These are phyloP conservation scores for Boletus vinaceobasis DNA, from an alignment of 768 basidiomycete species.

Conservation along the genomic window DNA sequence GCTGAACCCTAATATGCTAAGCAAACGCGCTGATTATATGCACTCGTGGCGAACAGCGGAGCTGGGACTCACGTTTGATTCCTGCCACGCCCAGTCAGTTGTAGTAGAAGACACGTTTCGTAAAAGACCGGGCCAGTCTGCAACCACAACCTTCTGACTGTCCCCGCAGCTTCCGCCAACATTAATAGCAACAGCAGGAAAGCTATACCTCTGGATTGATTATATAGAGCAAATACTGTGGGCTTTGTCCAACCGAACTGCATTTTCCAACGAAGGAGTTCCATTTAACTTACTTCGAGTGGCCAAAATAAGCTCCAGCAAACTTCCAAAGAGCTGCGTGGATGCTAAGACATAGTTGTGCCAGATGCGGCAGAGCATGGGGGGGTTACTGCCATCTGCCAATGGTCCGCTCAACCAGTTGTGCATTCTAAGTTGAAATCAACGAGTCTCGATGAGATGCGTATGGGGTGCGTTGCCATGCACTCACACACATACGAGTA, in stretches of 20 bases:
- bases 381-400: constrained; percentile 10
- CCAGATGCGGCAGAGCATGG: constrained; percentile 11
- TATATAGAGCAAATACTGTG: constrained; percentile 20
- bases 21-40: not conserved
- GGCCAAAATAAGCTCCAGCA: constrained; percentile 18
- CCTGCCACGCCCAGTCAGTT: not conserved
- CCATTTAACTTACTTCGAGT: constrained; percentile 9
- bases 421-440: constrained; percentile 8
- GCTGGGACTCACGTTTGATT: constrained; percentile 8
- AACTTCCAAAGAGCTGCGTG: constrained; percentile 7
- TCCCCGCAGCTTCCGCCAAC: not conserved
- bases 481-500: constrained; percentile 24
- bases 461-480: not conserved
- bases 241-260: not conserved
- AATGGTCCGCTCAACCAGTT: constrained; percentile 7
- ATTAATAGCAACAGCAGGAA: constrained; percentile 6
- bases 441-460: not conserved
- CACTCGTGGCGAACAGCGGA: not conserved
- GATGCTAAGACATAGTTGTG: not conserved
- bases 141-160: constrained; percentile 1
- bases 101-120: constrained; percentile 9
- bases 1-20: constrained; percentile 9
- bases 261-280: not conserved
- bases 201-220: constrained; percentile 12
- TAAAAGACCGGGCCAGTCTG: not conserved